Conservation (phyloP, 768 basidiomycete species). For the Boletus sensibilis region DNA sequence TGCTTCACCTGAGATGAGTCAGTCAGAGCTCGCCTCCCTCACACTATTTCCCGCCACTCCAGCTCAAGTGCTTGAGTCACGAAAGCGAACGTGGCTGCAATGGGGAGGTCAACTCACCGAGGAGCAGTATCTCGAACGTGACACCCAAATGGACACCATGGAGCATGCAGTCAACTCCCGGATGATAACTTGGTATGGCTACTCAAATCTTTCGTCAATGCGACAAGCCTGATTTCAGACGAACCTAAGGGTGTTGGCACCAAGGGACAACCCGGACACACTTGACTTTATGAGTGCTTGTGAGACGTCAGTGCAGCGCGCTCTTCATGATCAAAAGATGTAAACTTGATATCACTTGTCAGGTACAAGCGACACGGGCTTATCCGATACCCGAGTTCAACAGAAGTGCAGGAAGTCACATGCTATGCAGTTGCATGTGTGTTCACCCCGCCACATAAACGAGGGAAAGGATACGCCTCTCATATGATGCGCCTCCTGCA, state of each 20-base stretch:
- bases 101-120: conserved; percentile 46
- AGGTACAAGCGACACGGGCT: conserved; percentile 38
- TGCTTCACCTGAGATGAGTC: conserved; percentile 1
- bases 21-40: conserved; percentile 23
- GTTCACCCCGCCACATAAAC: conserved; percentile 49
- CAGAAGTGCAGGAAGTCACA: conserved; percentile 32
- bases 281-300: conserved; percentile 59
- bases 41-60: conserved; percentile 50
- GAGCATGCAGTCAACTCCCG: conserved; percentile 47
- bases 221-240: background rate
- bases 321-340: conserved; percentile 1
- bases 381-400: conserved; percentile 26
- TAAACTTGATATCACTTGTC: conserved; percentile 1
- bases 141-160: conserved; percentile 38
- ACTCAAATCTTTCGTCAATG: background rate
- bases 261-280: conserved; percentile 47
- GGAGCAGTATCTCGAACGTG: conserved; percentile 47
- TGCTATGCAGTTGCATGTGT: conserved; percentile 58
- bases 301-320: conserved; percentile 48
- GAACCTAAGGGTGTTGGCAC: conserved; percentile 53
- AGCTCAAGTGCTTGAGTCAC: conserved; percentile 43
- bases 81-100: conserved; percentile 37
- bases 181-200: conserved; percentile 49
- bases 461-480: conserved; percentile 54
- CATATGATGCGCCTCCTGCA: conserved; percentile 69